Evolutionary conservation across 768 basidiomycete genomes (phyloP), one percentile per base, ranked within the genome.

Genomic region (Lactifluus piperatus): DNA sequence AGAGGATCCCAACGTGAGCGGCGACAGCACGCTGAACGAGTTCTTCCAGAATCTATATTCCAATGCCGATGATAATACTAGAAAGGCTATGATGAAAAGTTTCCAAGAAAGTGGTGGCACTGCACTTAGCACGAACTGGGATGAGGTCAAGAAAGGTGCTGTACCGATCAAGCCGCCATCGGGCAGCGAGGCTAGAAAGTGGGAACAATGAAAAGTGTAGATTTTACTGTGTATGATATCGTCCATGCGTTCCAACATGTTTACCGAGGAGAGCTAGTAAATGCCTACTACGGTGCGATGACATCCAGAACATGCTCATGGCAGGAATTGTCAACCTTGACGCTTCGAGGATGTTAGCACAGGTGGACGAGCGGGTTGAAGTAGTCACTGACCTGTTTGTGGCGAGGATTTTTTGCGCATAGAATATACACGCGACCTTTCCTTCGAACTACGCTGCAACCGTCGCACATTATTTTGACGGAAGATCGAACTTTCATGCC

Each of bases 401-500:
- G 95, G 71, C 95, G 97, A 2, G 94, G 91, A 66, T 98, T 92
- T 70, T 90, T 91, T 18, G 84, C 84, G 72, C 95, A 98, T 26
- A 97, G 81, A 45, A 97, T 84, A 73, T 94, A 97, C 36, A 97
- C 81, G 66, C 87, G 83, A 46, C 94, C 94, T 71, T 97, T 93
- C 67, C 94, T 77, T 72, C 79, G 81, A 36, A 97, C 95, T 49
- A 95, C 75, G 64, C 77, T 84, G 74, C 95, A 99, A 13, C 93
- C 91, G 62, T 94, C 92, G 72, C 95, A 99, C 83, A 95, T 89
- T 54, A 83, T 74, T 76, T 94, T 97, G 66, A 98, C 91, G 4
- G 91, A 91, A 24, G 91, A 88, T 63, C 95, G 84, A 59, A 98
- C 94, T 77, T 99, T 99, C 90, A 97, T 94, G 48, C 93, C 92